Evolutionary conservation across 768 basidiomycete genomes (phyloP).

Genomic region (Lactifluus piperatus): DNA sequence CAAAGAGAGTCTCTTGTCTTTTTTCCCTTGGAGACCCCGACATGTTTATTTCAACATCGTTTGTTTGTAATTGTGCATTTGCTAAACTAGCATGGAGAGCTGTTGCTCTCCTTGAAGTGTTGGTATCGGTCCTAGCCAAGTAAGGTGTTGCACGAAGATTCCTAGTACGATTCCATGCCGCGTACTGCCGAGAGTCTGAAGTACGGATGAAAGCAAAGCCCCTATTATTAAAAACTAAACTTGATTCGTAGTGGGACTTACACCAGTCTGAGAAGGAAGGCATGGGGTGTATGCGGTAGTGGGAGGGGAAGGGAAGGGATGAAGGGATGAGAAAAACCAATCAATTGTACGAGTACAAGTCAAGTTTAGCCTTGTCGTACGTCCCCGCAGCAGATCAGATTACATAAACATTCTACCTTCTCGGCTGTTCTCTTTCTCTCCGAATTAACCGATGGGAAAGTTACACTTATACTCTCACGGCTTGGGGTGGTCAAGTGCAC

Average conservation of each 20-base stretch:
- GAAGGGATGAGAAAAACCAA: too few relatives aligned
- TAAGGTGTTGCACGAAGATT: conserved; percentile 43
- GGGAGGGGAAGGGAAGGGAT: conserved; percentile 1
- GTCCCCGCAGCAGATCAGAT: too few relatives aligned
- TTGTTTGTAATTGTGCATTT: conserved; percentile 12
- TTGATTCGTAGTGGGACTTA: conserved; percentile 23
- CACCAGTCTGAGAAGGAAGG: conserved; percentile 31
- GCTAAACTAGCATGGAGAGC: conserved; percentile 36
- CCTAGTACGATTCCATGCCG: conserved; percentile 50
- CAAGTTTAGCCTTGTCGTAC: too few relatives aligned
- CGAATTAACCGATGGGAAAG: too few relatives aligned
- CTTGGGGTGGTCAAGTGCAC: background rate
- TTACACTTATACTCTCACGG: background rate
- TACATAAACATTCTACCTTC: too few relatives aligned
- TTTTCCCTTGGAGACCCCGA: conserved; percentile 34
- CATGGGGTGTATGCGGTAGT: conserved; percentile 14
- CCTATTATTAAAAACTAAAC: conserved; percentile 15
- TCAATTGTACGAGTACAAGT: too few relatives aligned
- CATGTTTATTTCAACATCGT: conserved; percentile 29
- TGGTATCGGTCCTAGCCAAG: conserved; percentile 43
- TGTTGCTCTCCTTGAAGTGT: conserved; percentile 38
- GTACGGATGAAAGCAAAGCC: conserved; percentile 1
- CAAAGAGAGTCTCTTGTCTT: conserved; percentile 78
- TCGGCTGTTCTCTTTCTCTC: too few relatives aligned
- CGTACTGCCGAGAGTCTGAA: conserved; percentile 42